Percentiles rank a stretch among this genome's conserved stretches.
Conservation (phyloP, 495 filamentous ascomycete genomes). For the Penicillium psychrofluorescens region DNA sequence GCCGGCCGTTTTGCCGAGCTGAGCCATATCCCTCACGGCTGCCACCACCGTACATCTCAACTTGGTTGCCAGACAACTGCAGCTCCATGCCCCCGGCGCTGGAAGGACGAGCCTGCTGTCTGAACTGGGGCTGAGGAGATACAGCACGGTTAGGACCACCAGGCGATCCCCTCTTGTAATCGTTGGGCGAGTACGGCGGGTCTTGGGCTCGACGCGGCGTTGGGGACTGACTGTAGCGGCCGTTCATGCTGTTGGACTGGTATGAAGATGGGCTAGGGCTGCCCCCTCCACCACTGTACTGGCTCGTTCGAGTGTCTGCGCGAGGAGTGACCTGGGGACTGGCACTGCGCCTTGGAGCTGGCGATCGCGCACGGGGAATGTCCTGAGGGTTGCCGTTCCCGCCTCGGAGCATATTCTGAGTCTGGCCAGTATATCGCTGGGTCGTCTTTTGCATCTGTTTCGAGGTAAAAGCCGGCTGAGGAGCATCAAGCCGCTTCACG, state of each 20-base stretch:
- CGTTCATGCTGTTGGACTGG: conserved; percentile 35
- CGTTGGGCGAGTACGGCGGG: conserved; percentile 44
- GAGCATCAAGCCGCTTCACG: conserved; percentile 75
- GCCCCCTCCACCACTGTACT: conserved; percentile 26
- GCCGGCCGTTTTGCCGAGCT: conserved; percentile 36
- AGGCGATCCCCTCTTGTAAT: conserved; percentile 50
- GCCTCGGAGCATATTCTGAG: conserved; percentile 69
- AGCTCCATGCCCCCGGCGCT: conserved; percentile 74
- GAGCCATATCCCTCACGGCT: conserved; percentile 49
- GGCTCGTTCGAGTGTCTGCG: conserved; percentile 32
- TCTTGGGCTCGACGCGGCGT: conserved; percentile 48
- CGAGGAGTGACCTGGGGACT: conserved; percentile 41
- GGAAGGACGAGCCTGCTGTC: conserved; percentile 52
- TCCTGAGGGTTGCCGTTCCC: conserved; percentile 34
- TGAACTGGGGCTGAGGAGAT: conserved; percentile 52
- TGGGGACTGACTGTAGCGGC: conserved; percentile 34
- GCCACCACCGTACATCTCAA: conserved; percentile 38
- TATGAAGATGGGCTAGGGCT: conserved; percentile 30
- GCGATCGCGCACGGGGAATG: conserved; percentile 38
- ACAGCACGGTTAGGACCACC: conserved; percentile 35
- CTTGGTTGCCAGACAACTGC: conserved; percentile 55
- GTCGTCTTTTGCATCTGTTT: conserved; percentile 91
- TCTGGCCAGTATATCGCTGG: conserved; percentile 76
- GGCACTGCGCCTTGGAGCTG: conserved; percentile 47
- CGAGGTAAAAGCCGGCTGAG: conserved; percentile 85